A percentile compares a stretch with the other conserved stretches of the same genome.
These are phyloP conservation scores for Cyberlindnera suaveolens DNA, from an alignment of 805 yeast genomes.

Conservation along the genomic window DNA sequence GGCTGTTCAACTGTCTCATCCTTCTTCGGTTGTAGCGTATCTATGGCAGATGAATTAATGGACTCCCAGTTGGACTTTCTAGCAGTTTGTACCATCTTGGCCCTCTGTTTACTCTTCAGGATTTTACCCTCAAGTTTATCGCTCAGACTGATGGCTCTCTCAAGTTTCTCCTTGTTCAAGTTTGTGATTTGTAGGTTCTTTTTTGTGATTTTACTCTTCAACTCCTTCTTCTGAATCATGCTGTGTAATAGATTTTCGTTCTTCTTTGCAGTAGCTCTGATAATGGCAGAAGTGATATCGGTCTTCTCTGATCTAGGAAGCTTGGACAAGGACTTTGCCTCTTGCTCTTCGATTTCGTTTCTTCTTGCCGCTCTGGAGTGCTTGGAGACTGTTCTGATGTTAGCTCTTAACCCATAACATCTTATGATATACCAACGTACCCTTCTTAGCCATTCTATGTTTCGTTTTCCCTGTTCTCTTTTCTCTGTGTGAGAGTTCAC, in stretches of 20 bases:
- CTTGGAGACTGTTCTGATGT: constrained; percentile 40
- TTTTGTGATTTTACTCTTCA: constrained; percentile 23
- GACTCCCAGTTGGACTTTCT: constrained; percentile 72
- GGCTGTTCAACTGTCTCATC: constrained; percentile 14
- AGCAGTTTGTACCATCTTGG: constrained; percentile 52
- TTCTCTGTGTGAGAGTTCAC: neutral
- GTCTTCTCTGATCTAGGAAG: constrained; percentile 56
- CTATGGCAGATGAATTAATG: constrained; percentile 40
- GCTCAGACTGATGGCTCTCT: constrained; percentile 43
- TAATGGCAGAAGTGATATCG: constrained; percentile 56
- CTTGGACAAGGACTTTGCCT: constrained; percentile 41
- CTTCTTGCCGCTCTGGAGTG: constrained; percentile 77
- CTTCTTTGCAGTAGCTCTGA: constrained; percentile 58
- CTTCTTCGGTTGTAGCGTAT: constrained; percentile 10
- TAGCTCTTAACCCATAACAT: neutral
- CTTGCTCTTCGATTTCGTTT: constrained; percentile 42
- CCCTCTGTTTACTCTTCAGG: constrained; percentile 56
- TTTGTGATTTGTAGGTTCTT: constrained; percentile 26
- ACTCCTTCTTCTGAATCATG: constrained; percentile 37
- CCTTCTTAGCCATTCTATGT: constrained; percentile 21
- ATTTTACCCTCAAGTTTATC: constrained; percentile 58
- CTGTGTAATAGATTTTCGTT: constrained; percentile 56
- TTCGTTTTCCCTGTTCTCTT: neutral
- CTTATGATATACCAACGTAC: constrained; percentile 10
- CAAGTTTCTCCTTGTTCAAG: constrained; percentile 33